Conservation (phyloP, 2,329 filamentous ascomycete genomes). For the Trichoderma polysporum region DNA sequence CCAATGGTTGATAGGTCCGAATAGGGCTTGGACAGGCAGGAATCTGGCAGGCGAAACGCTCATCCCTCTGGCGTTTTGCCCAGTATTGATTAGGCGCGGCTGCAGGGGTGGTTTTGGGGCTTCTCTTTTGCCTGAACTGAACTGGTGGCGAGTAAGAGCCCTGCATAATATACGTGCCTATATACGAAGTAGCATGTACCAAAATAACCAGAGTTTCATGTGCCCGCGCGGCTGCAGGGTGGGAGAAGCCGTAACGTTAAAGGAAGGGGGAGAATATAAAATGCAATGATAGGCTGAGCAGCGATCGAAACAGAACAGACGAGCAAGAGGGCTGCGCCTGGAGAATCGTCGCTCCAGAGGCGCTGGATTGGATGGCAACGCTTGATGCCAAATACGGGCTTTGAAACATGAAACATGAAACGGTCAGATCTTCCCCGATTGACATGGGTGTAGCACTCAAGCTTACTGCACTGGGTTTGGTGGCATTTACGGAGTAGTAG, state of each 20-base stretch:
- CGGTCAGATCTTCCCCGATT: background rate
- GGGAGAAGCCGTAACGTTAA: background rate
- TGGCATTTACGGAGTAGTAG: background rate
- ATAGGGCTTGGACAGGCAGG: background rate
- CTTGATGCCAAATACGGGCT: background rate
- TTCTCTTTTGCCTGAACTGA: background rate
- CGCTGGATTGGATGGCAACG: constrained; percentile 5
- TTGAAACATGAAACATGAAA: constrained; percentile 5
- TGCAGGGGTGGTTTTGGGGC: background rate
- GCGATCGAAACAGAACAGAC: background rate
- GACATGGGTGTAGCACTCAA: background rate
- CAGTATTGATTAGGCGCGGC: constrained; percentile 1
- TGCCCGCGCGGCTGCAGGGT: constrained; percentile 2
- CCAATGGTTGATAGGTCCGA: constrained; percentile 10
- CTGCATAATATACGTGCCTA: background rate
- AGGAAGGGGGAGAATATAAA: background rate
- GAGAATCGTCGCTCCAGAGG: background rate
- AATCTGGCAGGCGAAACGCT: background rate
- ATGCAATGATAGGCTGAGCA: background rate
- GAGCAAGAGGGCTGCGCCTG: background rate
- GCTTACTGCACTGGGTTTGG: background rate
- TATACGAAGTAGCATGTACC: too few relatives aligned
- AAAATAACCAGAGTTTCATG: background rate
- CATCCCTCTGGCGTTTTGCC: background rate
- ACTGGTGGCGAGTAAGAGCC: background rate